Percentiles rank a stretch among this genome's conserved stretches.
These are phyloP conservation scores for Coemansia sp. DNA, from an alignment of 192 early-diverging fungal species.

Conservation along the genomic window DNA sequence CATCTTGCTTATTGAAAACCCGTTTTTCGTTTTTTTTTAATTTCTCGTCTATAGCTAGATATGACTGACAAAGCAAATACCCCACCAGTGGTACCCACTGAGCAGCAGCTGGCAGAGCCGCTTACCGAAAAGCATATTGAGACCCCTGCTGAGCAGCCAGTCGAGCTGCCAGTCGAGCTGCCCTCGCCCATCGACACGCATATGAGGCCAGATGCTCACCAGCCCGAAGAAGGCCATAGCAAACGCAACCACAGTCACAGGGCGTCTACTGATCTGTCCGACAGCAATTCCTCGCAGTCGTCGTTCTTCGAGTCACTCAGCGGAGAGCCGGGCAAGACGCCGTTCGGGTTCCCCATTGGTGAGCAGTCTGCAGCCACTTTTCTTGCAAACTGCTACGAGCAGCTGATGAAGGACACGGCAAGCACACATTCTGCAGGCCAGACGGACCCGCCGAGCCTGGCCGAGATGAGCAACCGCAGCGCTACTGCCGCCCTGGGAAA, in stretches of 20 bases:
- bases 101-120: too few relatives aligned
- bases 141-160: neutral
- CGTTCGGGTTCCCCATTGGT: conserved; percentile 31
- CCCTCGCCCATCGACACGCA: neutral
- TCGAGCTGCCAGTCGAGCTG: neutral
- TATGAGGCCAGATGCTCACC: neutral
- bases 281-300: conserved; percentile 10
- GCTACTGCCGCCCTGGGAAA: conserved; percentile 16
- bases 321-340: conserved; percentile 30
- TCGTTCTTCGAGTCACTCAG: conserved; percentile 21
- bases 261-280: neutral
- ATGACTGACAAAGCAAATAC: neutral
- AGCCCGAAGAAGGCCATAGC: neutral
- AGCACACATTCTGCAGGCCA: conserved; percentile 16
- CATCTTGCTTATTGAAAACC: too few relatives aligned
- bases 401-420: conserved; percentile 36
- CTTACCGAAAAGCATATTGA: too few relatives aligned
- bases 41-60: neutral
- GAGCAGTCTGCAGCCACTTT: conserved; percentile 34
- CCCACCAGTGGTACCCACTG: too few relatives aligned
- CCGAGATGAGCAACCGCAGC: conserved; percentile 11
- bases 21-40: neutral
- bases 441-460: neutral
- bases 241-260: neutral
- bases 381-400: conserved; percentile 50